phyloP scores from a whole-genome alignment of 768 basidiomycete genomes.

The Termitomyces bulborhizus region DNA sequence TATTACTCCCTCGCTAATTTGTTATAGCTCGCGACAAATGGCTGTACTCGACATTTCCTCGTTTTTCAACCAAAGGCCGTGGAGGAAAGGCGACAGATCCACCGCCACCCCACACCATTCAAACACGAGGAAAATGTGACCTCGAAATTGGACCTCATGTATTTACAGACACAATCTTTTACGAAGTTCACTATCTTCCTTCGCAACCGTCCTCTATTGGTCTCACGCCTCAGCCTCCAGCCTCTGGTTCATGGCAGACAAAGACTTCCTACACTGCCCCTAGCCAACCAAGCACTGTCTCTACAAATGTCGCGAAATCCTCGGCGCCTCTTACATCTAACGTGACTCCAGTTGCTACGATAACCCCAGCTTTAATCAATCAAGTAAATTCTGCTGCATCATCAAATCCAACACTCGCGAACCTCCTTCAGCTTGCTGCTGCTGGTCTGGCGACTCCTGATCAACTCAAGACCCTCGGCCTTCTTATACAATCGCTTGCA shows the following conservation, averaged over 20 bases:
- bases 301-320: slow-evolving; percentile 2
- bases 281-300: slow-evolving; percentile 1
- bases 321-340: slow-evolving; percentile 41
- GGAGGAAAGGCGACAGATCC: slow-evolving; percentile 47
- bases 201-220: slow-evolving; percentile 13
- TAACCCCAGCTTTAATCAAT: slow-evolving; percentile 52
- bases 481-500: slow-evolving; percentile 68
- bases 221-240: slow-evolving; percentile 17
- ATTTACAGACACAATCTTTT: slow-evolving; percentile 63
- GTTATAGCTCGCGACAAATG: slow-evolving; percentile 63
- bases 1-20: slow-evolving; percentile 8
- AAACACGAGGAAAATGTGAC: slow-evolving; percentile 60
- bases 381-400: slow-evolving; percentile 64
- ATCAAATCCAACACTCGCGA: slow-evolving; percentile 61
- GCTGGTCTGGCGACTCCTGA: slow-evolving; percentile 54
- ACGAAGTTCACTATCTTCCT: slow-evolving; percentile 66
- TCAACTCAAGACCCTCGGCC: slow-evolving; percentile 60
- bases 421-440: slow-evolving; percentile 59
- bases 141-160: slow-evolving; percentile 71
- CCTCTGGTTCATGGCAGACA: slow-evolving; percentile 21
- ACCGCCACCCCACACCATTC: slow-evolving; percentile 58
- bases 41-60: slow-evolving; percentile 61
- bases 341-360: slow-evolving; percentile 35
- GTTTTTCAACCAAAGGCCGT: slow-evolving; percentile 62
- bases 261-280: slow-evolving; percentile 20